Evolutionary conservation across 768 basidiomycete species (phyloP).

Genomic region (Tulasnella sp.): DNA sequence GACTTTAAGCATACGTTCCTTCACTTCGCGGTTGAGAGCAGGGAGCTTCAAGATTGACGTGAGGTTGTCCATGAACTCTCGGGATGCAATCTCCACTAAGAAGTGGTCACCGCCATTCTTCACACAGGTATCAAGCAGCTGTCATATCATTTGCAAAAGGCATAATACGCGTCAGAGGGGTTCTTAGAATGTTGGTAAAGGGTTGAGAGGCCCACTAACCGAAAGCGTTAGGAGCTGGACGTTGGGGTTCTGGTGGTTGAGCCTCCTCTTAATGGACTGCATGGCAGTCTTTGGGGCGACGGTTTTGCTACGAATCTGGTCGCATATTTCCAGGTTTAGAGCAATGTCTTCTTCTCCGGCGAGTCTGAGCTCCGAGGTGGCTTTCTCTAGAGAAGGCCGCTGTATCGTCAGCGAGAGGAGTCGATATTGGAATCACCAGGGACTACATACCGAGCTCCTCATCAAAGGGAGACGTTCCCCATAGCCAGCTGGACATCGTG

Average conservation of each 20-base stretch:
- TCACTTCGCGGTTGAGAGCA: conserved; percentile 73
- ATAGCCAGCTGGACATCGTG: conserved; percentile 51
- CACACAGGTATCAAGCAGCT: conserved; percentile 87
- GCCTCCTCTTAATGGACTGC: conserved; percentile 78
- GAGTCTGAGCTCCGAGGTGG: conserved; percentile 86
- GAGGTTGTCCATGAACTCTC: conserved; percentile 92
- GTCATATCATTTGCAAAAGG: conserved; percentile 26
- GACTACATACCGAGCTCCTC: conserved; percentile 67
- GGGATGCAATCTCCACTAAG: conserved; percentile 72
- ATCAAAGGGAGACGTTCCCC: conserved; percentile 80
- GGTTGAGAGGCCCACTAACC: conserved; percentile 46
- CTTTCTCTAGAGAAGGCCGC: conserved; percentile 60
- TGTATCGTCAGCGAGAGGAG: conserved; percentile 25
- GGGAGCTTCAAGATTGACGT: conserved; percentile 82
- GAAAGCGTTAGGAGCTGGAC: conserved; percentile 83
- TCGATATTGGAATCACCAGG: not conserved
- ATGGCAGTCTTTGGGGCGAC: conserved; percentile 81
- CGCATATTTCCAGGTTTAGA: conserved; percentile 90
- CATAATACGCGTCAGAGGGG: conserved; percentile 8
- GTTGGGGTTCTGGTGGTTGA: conserved; percentile 94
- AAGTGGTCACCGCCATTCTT: conserved; percentile 98
- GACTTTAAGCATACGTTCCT: conserved; percentile 65
- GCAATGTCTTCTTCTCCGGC: conserved; percentile 85
- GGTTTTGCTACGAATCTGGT: conserved; percentile 90
- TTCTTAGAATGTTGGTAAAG: not conserved